Conservation (phyloP, 331 rosid genomes). For the Acacia concinna region DNA sequence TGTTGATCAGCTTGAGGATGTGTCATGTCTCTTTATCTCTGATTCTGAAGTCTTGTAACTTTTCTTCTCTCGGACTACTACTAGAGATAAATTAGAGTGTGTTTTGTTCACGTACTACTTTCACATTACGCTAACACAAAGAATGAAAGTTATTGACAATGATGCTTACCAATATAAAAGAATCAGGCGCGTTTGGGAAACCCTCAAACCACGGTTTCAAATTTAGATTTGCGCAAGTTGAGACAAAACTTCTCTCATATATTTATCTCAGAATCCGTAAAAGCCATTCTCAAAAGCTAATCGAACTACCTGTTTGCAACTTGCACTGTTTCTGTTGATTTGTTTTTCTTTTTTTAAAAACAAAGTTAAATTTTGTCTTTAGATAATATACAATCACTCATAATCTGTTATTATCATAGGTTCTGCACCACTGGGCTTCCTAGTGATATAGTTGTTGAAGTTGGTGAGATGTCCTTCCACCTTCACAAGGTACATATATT, state of each 20-base stretch:
- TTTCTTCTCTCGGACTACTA: background rate
- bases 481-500: slow-evolving; percentile 78
- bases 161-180: slow-evolving; percentile 9
- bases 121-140: background rate
- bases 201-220: too few species aligned
- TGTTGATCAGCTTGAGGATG: background rate
- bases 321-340: background rate
- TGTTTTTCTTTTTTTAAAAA: background rate
- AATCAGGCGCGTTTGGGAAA: too few species aligned
- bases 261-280: too few species aligned
- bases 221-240: too few species aligned
- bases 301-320: slow-evolving; percentile 1
- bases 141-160: background rate
- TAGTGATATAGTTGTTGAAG: slow-evolving; percentile 89
- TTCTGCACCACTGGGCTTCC: slow-evolving; percentile 98
- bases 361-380: background rate
- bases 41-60: background rate
- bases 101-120: background rate
- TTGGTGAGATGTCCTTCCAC: slow-evolving; percentile 95
- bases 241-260: too few species aligned
- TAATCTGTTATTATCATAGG: slow-evolving; percentile 47
- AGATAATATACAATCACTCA: slow-evolving; percentile 9
- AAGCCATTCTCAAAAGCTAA: too few species aligned
- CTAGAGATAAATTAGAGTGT: background rate
- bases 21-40: background rate